phyloP scores from a whole-genome alignment of 2,329 filamentous ascomycete genomes.

The Aspergillus sp. region DNA sequence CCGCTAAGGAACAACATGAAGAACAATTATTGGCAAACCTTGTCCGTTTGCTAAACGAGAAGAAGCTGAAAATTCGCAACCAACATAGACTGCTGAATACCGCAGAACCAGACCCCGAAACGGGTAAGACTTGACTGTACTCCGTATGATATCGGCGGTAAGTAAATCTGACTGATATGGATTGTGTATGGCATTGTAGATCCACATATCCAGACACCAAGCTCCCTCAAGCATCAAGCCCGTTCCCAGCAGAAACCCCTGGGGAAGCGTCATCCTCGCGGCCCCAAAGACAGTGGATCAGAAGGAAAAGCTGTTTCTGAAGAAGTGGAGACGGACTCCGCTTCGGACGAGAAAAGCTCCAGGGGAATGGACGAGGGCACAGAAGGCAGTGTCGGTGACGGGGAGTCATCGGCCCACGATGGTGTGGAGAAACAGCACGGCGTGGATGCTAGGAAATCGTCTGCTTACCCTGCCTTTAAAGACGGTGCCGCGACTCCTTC shows the following conservation, averaged over 20 bases:
- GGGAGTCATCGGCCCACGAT: conserved; percentile 16
- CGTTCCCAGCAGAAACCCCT: conserved; percentile 15
- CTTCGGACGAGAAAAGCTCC: conserved; percentile 6
- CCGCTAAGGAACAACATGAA: conserved; percentile 58
- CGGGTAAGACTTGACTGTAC: conserved; percentile 26
- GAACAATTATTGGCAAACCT: conserved; percentile 59
- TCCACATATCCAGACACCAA: conserved; percentile 25
- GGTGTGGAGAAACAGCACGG: conserved; percentile 1
- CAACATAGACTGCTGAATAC: conserved; percentile 57
- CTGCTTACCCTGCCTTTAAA: conserved; percentile 11
- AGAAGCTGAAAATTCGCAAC: conserved; percentile 65
- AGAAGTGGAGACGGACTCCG: conserved; percentile 35
- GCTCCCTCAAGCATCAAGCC: conserved; percentile 11
- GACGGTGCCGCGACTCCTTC: conserved; percentile 35
- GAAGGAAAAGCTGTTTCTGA: conserved; percentile 39
- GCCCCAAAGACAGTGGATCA: conserved; percentile 20
- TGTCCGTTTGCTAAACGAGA: conserved; percentile 58
- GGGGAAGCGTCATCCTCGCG: conserved; percentile 30
- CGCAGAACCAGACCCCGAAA: conserved; percentile 45
- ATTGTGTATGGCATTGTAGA: conserved; percentile 17
- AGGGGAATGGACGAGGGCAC: conserved; percentile 22
- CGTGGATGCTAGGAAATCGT: background rate
- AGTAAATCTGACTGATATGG: background rate
- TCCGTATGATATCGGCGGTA: background rate
- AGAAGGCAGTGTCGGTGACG: conserved; percentile 30